Conservation (phyloP, 495 filamentous ascomycete species). For the Podospora pseudopauciseta region DNA sequence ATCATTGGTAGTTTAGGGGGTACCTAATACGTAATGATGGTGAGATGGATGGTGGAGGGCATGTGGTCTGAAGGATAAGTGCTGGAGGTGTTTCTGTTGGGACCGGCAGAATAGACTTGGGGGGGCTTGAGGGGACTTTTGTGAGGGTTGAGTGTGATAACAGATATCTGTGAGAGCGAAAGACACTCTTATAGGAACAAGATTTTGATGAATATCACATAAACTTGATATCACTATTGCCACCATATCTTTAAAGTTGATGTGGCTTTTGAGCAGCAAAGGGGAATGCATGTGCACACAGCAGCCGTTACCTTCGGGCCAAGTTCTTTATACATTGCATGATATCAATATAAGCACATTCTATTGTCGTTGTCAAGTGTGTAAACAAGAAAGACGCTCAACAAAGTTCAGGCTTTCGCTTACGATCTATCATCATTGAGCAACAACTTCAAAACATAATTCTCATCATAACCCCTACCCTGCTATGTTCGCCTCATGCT, state of each 20-base stretch:
- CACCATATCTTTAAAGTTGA: background rate
- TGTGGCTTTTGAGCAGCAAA: too few species aligned
- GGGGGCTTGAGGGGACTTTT: background rate
- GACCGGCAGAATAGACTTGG: background rate
- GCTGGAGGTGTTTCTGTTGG: background rate
- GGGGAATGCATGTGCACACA: too few species aligned
- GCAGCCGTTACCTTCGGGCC: too few species aligned
- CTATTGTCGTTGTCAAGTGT: too few species aligned
- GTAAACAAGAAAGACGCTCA: too few species aligned
- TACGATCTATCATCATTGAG: too few species aligned
- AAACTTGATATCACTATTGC: conserved; percentile 11
- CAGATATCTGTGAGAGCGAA: background rate
- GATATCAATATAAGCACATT: too few species aligned
- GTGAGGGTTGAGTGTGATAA: background rate
- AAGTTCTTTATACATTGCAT: too few species aligned
- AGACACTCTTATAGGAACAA: background rate
- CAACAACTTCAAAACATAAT: too few species aligned
- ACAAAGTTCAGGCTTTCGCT: too few species aligned
- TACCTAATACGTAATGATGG: background rate
- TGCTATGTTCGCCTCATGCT: background rate
- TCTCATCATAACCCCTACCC: too few species aligned
- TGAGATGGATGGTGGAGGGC: background rate
- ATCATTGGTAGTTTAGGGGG: background rate
- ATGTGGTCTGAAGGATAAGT: background rate
- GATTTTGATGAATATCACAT: background rate